A percentile compares a stretch with the other conserved stretches of the same genome.
phyloP scores from a whole-genome alignment of 2,329 filamentous ascomycete genomes.

The Geosmithia flava region DNA sequence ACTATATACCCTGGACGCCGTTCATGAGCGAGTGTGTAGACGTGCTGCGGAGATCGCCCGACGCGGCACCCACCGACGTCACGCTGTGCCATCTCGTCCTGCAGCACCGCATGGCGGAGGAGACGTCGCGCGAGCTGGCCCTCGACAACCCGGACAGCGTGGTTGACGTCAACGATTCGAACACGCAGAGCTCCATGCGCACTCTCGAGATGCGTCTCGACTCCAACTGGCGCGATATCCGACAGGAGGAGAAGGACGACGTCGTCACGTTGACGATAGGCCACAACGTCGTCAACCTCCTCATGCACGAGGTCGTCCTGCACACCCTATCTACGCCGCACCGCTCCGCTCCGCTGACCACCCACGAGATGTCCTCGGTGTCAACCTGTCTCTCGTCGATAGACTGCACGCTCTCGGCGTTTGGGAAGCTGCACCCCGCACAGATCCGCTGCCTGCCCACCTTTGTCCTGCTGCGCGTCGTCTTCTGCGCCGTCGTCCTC shows the following conservation, averaged over 20 bases:
- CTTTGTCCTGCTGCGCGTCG: slow-evolving; percentile 58
- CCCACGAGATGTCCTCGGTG: slow-evolving; percentile 52
- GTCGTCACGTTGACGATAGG: slow-evolving; percentile 53
- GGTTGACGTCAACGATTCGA: slow-evolving; percentile 45
- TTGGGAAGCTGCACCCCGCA: slow-evolving; percentile 46
- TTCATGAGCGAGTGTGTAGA: slow-evolving; percentile 51
- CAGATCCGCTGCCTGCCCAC: slow-evolving; percentile 54
- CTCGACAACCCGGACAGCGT: slow-evolving; percentile 49
- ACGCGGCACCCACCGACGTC: slow-evolving; percentile 42
- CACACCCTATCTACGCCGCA: slow-evolving; percentile 49
- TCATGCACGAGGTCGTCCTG: slow-evolving; percentile 65
- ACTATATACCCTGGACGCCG: slow-evolving; percentile 44
- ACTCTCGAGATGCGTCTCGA: slow-evolving; percentile 53
- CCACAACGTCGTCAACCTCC: slow-evolving; percentile 54
- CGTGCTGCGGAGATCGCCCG: slow-evolving; percentile 37
- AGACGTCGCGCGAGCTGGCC: slow-evolving; percentile 53
- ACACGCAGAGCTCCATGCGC: slow-evolving; percentile 51
- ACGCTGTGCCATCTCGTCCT: slow-evolving; percentile 47
- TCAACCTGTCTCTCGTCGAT: slow-evolving; percentile 55
- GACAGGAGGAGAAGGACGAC: slow-evolving; percentile 24
- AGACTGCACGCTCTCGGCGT: slow-evolving; percentile 53
- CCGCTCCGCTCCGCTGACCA: slow-evolving; percentile 28
- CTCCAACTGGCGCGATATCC: slow-evolving; percentile 43
- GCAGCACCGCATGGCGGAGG: slow-evolving; percentile 53
- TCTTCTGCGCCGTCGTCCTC: slow-evolving; percentile 58